A percentile compares a stretch with the other conserved stretches of the same genome.
Evolutionary conservation across 2,329 filamentous ascomycete species (phyloP).

Genomic region (Macrophomina pseudophaseolina): DNA sequence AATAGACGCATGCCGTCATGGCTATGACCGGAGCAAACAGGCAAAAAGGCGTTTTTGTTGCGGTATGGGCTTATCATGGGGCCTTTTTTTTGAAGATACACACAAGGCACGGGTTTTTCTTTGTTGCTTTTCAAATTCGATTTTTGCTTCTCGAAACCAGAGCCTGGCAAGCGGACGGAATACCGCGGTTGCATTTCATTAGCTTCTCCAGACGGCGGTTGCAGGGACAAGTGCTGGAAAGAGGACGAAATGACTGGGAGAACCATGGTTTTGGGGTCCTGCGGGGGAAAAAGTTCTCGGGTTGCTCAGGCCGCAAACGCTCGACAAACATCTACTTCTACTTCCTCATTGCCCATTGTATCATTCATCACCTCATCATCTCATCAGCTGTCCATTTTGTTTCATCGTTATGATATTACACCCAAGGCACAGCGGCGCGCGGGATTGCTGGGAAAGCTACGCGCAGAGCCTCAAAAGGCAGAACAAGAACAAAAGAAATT

Average conservation of each 20-base stretch:
- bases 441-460: background rate
- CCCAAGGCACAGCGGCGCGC: background rate
- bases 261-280: background rate
- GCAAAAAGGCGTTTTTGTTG: conserved; percentile 22
- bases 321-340: background rate
- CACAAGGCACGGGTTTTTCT: conserved; percentile 24
- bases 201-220: conserved; percentile 11
- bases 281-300: background rate
- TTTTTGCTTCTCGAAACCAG: background rate
- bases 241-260: background rate
- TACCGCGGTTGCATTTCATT: background rate
- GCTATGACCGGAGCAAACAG: conserved; percentile 38
- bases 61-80: background rate
- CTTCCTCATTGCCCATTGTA: background rate
- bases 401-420: background rate
- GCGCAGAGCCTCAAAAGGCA: background rate
- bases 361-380: background rate
- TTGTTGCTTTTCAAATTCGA: background rate
- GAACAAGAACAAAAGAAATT: background rate
- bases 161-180: background rate
- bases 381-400: background rate
- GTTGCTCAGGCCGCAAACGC: background rate
- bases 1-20: conserved; percentile 50
- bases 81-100: conserved; percentile 22
- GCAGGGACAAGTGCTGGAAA: background rate